phyloP scores from a whole-genome alignment of 805 yeast species.

The Saccharomyces mikatae region DNA sequence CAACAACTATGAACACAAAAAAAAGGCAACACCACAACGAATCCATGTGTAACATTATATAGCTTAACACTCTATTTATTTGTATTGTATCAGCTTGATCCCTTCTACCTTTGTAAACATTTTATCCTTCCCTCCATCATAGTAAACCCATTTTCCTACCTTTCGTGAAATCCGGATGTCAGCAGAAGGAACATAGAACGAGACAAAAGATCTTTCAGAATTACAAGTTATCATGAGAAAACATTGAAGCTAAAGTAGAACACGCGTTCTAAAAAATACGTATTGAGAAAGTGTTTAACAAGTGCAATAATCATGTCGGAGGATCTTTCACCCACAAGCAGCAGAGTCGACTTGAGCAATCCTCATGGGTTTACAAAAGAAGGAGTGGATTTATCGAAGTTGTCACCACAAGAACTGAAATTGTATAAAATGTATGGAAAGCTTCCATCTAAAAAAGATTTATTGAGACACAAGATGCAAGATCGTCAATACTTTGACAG shows the following conservation, averaged over 20 bases:
- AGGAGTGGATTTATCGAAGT: constrained; percentile 43
- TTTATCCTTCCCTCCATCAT: background rate
- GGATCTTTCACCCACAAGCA: constrained; percentile 24
- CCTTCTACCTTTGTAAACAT: background rate
- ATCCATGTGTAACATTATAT: background rate
- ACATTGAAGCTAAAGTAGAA: background rate
- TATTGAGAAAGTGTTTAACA: background rate
- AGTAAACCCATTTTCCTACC: background rate
- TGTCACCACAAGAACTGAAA: constrained; percentile 72
- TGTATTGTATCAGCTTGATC: background rate
- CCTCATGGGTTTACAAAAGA: constrained; percentile 42
- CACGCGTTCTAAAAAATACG: background rate
- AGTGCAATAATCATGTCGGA: constrained; percentile 3
- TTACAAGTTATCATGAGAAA: background rate
- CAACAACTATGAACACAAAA: background rate
- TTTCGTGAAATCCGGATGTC: background rate
- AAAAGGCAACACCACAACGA: background rate
- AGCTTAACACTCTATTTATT: background rate
- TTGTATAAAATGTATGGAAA: constrained; percentile 77
- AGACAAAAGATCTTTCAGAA: background rate
- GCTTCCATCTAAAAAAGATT: constrained; percentile 71
- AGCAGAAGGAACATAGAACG: background rate
- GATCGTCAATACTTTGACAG: constrained; percentile 90
- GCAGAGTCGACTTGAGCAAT: constrained; percentile 19
- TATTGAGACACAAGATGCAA: constrained; percentile 65